Percentiles rank a stretch among this genome's conserved stretches.
Evolutionary conservation across 139 green algal genomes (phyloP).

Genomic region (Raphidocelis subcapitata): DNA sequence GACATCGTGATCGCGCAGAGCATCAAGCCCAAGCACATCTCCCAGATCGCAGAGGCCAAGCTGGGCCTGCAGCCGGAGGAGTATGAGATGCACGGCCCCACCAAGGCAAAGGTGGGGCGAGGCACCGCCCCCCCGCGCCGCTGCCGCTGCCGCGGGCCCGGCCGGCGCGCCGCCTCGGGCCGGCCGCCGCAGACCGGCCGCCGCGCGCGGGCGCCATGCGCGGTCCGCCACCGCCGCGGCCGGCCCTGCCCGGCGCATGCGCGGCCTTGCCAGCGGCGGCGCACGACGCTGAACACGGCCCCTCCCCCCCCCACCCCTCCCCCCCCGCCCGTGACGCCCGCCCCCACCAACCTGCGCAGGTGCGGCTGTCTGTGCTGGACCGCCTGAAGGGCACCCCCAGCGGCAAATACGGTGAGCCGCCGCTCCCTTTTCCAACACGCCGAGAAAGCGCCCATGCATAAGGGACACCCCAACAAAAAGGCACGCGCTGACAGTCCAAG

Average conservation of each 20-base stretch:
- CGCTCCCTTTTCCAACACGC: neutral
- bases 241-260: too few relatives aligned
- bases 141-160: constrained; percentile 73
- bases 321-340: too few relatives aligned
- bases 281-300: too few relatives aligned
- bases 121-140: constrained; percentile 32
- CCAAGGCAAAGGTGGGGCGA: constrained; percentile 88
- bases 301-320: too few relatives aligned
- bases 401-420: constrained; percentile 78
- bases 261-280: too few relatives aligned
- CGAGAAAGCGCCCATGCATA: neutral
- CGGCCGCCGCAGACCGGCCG: too few relatives aligned
- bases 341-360: constrained; percentile 38
- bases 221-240: neutral
- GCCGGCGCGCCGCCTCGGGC: too few relatives aligned
- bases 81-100: constrained; percentile 80
- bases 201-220: neutral
- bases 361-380: constrained; percentile 70
- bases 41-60: constrained; percentile 67
- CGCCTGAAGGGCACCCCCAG: constrained; percentile 43
- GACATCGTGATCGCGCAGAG: constrained; percentile 95
- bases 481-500: too few relatives aligned
- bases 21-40: constrained; percentile 69
- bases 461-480: neutral
- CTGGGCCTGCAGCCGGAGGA: constrained; percentile 73